These are phyloP conservation scores for Aspergillus bombycis DNA, from an alignment of 2,329 filamentous ascomycete genomes.

Conservation along the genomic window DNA sequence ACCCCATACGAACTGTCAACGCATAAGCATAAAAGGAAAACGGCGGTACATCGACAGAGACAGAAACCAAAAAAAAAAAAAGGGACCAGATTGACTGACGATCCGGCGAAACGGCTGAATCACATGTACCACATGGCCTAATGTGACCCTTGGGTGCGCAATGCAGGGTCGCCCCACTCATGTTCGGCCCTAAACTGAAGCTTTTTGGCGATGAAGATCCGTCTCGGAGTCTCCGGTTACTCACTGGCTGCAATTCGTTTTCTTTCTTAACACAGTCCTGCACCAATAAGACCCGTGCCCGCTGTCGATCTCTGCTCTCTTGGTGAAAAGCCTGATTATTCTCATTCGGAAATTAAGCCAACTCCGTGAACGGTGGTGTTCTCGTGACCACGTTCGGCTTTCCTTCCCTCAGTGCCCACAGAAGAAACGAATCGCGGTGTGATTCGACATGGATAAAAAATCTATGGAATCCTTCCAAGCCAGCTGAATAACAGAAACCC, in stretches of 20 bases:
- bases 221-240: background rate
- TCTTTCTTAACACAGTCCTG: background rate
- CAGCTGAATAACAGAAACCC: background rate
- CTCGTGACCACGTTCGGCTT: background rate
- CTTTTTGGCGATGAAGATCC: background rate
- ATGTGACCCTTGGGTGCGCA: background rate
- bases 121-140: constrained; percentile 2
- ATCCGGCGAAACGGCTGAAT: background rate
- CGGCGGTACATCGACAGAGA: background rate
- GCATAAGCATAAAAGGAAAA: background rate
- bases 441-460: too few relatives aligned
- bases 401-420: background rate
- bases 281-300: background rate
- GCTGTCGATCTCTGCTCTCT: background rate
- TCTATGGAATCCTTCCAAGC: background rate
- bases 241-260: too few relatives aligned
- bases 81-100: background rate
- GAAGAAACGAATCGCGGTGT: background rate
- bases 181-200: background rate
- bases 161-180: background rate
- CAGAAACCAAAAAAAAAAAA: background rate
- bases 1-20: background rate
- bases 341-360: background rate
- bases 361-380: background rate
- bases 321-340: background rate